phyloP scores from a whole-genome alignment of 2,329 filamentous ascomycete genomes.

The Aureobasidium sp. region DNA sequence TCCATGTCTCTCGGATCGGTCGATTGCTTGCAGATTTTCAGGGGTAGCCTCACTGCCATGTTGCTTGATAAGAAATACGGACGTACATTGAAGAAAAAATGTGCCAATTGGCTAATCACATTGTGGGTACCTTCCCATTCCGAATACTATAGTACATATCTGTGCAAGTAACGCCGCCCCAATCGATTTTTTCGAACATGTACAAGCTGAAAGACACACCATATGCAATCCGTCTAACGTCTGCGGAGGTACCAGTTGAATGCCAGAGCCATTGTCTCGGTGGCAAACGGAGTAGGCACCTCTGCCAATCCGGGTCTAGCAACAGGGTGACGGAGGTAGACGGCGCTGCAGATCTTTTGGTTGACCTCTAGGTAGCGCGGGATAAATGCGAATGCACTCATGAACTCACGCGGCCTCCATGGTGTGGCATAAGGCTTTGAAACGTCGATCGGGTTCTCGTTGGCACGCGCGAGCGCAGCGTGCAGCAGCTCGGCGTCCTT shows the following conservation, averaged over 20 bases:
- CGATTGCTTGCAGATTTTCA: conserved; percentile 5
- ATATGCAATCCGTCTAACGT: conserved; percentile 45
- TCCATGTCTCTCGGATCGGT: neutral
- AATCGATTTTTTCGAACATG: conserved; percentile 12
- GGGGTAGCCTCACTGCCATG: neutral
- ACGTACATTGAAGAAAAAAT: neutral
- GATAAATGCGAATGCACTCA: conserved; percentile 90
- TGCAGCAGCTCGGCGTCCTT: conserved; percentile 54
- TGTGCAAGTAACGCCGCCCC: conserved; percentile 12
- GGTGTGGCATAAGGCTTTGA: conserved; percentile 83
- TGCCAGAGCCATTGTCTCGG: conserved; percentile 66
- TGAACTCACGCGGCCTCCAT: conserved; percentile 79
- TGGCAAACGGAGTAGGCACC: conserved; percentile 69
- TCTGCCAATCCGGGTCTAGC: conserved; percentile 71
- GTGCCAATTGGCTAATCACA: neutral
- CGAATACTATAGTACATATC: conserved; percentile 12
- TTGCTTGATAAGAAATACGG: no score
- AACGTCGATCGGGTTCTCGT: conserved; percentile 68
- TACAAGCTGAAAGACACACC: conserved; percentile 5
- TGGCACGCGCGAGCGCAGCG: conserved; percentile 54
- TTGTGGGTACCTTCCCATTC: conserved; percentile 1
- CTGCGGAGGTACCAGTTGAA: conserved; percentile 92
- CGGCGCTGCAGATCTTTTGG: conserved; percentile 90
- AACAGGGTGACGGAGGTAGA: conserved; percentile 91
- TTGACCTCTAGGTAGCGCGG: conserved; percentile 95